Evolutionary conservation across 2,329 filamentous ascomycete species (phyloP).

Genomic region (Ceratocystis cubensis): DNA sequence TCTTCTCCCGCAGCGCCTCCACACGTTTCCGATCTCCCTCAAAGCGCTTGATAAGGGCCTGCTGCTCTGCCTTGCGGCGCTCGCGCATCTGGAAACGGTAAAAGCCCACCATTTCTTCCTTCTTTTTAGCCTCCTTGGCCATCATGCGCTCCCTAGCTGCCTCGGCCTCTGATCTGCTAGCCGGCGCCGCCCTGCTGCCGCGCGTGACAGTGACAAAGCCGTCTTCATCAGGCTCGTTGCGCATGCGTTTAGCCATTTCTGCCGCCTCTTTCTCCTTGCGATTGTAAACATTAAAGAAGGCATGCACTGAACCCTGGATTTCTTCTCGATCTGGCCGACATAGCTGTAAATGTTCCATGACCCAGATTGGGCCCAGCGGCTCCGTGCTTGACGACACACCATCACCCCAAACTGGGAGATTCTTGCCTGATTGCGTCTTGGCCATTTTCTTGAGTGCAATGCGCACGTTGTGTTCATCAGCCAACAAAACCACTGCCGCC

Average conservation of each 20-base stretch:
- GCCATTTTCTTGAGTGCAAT: constrained; percentile 62
- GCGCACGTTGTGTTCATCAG: constrained; percentile 68
- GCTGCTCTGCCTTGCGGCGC: constrained; percentile 62
- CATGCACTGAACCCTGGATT: constrained; percentile 65
- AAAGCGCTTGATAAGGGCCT: constrained; percentile 55
- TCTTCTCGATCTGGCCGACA: constrained; percentile 52
- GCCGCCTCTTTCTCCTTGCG: constrained; percentile 52
- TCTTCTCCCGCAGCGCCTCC: constrained; percentile 55
- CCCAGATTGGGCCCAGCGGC: constrained; percentile 43
- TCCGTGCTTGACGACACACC: constrained; percentile 38
- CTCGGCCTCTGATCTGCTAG: constrained; percentile 57
- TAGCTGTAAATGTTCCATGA: constrained; percentile 56
- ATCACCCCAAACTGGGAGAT: constrained; percentile 56
- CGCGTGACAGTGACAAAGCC: constrained; percentile 87
- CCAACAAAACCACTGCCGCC: constrained; percentile 69
- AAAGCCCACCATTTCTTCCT: constrained; percentile 56
- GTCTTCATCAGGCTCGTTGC: constrained; percentile 80
- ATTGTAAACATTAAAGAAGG: constrained; percentile 75
- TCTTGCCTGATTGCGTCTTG: constrained; percentile 44
- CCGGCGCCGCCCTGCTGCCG: constrained; percentile 62
- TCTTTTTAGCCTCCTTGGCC: constrained; percentile 51
- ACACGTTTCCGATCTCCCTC: constrained; percentile 64
- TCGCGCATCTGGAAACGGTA: constrained; percentile 75
- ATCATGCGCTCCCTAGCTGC: constrained; percentile 46
- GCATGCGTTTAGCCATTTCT: constrained; percentile 49